These are phyloP conservation scores for Glycine tomentella DNA, from an alignment of 306 rosid species.

Conservation along the genomic window DNA sequence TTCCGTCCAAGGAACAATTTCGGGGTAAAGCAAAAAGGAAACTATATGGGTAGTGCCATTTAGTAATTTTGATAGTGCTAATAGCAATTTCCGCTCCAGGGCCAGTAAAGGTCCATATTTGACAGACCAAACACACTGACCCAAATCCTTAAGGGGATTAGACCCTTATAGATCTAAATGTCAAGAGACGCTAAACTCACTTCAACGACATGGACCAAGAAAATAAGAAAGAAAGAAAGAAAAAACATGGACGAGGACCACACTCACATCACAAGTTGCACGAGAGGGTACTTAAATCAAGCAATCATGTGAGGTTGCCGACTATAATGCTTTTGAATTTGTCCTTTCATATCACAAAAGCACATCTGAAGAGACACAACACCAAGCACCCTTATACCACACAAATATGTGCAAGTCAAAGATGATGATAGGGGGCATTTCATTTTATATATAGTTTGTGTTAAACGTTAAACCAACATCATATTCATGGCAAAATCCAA, in stretches of 20 bases:
- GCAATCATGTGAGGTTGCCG: constrained; percentile 37
- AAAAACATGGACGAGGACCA: neutral
- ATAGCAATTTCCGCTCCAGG: too few relatives aligned
- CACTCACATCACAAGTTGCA: constrained; percentile 20
- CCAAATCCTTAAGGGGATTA: neutral
- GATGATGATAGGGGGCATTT: neutral
- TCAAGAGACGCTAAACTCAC: neutral
- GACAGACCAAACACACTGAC: neutral
- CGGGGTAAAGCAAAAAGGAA: too few relatives aligned
- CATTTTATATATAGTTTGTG: too few relatives aligned
- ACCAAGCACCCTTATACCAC: neutral
- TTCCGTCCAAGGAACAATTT: too few relatives aligned
- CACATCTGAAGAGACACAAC: constrained; percentile 22
- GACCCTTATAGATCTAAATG: neutral
- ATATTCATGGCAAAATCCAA: constrained; percentile 17
- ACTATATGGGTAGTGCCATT: too few relatives aligned
- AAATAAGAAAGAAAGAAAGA: neutral
- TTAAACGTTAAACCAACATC: constrained; percentile 6
- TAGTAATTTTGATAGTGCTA: too few relatives aligned
- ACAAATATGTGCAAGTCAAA: constrained; percentile 7
- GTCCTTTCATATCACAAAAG: constrained; percentile 16
- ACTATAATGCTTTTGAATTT: constrained; percentile 10
- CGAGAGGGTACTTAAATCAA: constrained; percentile 30
- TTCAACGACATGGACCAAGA: neutral
- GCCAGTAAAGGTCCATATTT: neutral